A percentile compares a stretch with the other conserved stretches of the same genome.
phyloP scores from a whole-genome alignment of 305 asterid species.

The Solanum chacoense region DNA sequence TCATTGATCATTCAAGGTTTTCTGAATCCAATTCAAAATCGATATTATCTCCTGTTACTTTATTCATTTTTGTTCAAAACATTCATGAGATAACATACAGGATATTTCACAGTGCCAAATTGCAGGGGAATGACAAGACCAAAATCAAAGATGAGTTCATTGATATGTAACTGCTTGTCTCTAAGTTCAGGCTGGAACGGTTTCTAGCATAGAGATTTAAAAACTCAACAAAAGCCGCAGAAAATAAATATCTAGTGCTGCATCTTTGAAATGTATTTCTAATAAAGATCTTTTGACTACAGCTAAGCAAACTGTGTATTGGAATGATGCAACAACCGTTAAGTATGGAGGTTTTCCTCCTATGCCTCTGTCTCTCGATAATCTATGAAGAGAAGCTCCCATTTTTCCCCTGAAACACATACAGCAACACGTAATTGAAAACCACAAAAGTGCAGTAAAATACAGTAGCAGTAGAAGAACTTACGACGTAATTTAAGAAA shows the following conservation, averaged over 20 bases:
- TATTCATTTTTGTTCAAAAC: background rate
- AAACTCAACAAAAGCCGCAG: background rate
- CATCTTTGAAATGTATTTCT: background rate
- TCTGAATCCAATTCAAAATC: background rate
- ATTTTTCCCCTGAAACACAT: conserved; percentile 56
- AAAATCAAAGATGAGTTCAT: background rate
- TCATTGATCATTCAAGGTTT: background rate
- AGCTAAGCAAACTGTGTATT: background rate
- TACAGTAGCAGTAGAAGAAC: background rate
- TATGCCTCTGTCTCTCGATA: conserved; percentile 31
- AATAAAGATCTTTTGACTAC: background rate
- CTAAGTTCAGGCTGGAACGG: background rate
- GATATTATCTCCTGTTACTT: background rate
- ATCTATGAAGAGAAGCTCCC: conserved; percentile 64
- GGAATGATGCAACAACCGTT: conserved; percentile 24
- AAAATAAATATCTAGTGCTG: background rate
- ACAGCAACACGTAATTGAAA: background rate
- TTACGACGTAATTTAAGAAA: background rate
- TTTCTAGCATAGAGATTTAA: background rate
- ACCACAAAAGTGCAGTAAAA: background rate
- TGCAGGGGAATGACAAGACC: background rate
- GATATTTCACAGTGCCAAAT: background rate
- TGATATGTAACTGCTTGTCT: background rate
- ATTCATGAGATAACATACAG: background rate
- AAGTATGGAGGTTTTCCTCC: conserved; percentile 73